Evolutionary conservation across 2,329 filamentous ascomycete genomes (phyloP), one percentile per base, ranked within the genome.

Genomic region (Aspergillus sp.): DNA sequence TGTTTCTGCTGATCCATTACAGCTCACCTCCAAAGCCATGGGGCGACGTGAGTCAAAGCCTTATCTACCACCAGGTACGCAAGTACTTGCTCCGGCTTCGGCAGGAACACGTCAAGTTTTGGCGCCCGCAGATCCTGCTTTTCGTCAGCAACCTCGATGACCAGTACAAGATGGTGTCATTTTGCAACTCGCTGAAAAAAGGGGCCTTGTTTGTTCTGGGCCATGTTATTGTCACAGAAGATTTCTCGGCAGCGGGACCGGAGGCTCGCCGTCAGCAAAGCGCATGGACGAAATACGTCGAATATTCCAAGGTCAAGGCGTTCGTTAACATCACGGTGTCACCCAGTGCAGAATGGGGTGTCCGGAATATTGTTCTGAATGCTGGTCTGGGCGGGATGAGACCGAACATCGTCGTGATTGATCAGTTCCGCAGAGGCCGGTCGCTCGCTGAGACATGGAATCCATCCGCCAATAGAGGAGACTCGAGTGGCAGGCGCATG

Each of bases 51-150:
- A 88, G 82, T 6, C 86, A 93, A 48, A 88, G 84, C 48, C 64
- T 93, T 39, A 93, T 93, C 32, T 93, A 93, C 50, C 76, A 81
- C 42, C 86, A 93, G 62, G 85, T 93, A 10, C 74, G 86, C 38
- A 93, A 93, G 49, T 93, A 93, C 50, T 62, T 93, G 17, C 66
- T 93, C 17, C 76, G 85, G n/a, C 65, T 93, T 17, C 79, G 77
- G 30, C 84, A 85, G 22, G 86, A 93, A 48, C 86, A 93, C 52
- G 86, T 93, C 57, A 93, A 93, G 51, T 93, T 93, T 54, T 93
- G 86, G 86, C 72, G 86, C 32, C 86, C 86, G 1, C 86, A 93
- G 43, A 88, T 93, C 26, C 73, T 93, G 29, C 68, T 93, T 0
- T 74, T 93, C 33, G 76, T 91, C 42, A 91, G 89, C 51, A 76